Conservation (phyloP, 2,329 filamentous ascomycete genomes). For the Monosporascus sp. region DNA sequence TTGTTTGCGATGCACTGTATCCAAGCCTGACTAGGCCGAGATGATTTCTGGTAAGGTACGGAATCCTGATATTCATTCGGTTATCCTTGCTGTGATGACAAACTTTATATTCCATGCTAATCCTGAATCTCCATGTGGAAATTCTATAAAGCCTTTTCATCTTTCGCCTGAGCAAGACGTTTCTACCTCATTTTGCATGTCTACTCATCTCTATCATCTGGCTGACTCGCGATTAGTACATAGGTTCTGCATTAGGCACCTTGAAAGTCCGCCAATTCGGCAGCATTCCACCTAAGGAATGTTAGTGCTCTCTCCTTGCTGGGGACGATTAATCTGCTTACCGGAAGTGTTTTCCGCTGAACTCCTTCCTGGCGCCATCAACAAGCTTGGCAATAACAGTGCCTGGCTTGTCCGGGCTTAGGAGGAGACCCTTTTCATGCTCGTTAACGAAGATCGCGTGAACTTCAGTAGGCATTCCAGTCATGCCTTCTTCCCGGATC, state of each 20-base stretch:
- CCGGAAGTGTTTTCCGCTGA: constrained; percentile 74
- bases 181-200: constrained; percentile 17
- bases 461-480: constrained; percentile 46
- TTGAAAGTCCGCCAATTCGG: constrained; percentile 51
- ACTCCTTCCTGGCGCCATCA: constrained; percentile 54
- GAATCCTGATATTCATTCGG: constrained; percentile 17
- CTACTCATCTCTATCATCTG: constrained; percentile 10
- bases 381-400: constrained; percentile 79
- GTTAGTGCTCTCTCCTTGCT: constrained; percentile 18
- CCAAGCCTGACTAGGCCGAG: neutral
- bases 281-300: constrained; percentile 43
- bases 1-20: neutral
- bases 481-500: constrained; percentile 58
- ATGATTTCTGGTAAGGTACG: constrained; percentile 18
- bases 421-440: constrained; percentile 64
- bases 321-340: constrained; percentile 37
- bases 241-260: no score
- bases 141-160: constrained; percentile 66
- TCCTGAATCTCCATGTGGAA: constrained; percentile 65
- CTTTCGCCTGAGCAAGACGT: constrained; percentile 66
- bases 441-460: constrained; percentile 65
- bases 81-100: constrained; percentile 55
- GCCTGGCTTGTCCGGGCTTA: constrained; percentile 80
- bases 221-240: constrained; percentile 6
- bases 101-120: constrained; percentile 71